Conservation (phyloP, 805 yeast genomes). For the Candida wancherniae region DNA sequence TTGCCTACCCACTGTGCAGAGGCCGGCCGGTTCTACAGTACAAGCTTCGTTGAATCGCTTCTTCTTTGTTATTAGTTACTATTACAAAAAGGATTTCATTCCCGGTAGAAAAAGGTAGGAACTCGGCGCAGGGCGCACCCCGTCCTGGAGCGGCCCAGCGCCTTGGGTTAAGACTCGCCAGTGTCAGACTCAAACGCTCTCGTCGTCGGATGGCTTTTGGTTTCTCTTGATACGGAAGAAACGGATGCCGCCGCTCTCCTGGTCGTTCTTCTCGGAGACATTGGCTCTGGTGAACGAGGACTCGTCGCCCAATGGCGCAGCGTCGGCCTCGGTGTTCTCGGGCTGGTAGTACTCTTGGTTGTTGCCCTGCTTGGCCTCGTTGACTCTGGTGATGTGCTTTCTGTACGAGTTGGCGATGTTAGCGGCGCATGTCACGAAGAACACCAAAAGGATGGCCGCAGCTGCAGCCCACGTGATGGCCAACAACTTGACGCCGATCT, state of each 20-base stretch:
- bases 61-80: no score
- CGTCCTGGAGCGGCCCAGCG: no score
- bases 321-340: conserved; percentile 16
- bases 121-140: no score
- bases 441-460: conserved; percentile 46
- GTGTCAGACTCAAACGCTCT: conserved; percentile 30
- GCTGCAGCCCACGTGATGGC: conserved; percentile 73
- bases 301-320: conserved; percentile 31
- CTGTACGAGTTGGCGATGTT: conserved; percentile 46
- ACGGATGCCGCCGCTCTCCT: conserved; percentile 55
- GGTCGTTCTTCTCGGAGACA: conserved; percentile 35
- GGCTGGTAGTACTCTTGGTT: conserved; percentile 18
- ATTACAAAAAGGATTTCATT: no score
- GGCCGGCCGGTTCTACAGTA: no score
- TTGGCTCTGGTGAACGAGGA: conserved; percentile 41
- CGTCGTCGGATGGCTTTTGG: conserved; percentile 40
- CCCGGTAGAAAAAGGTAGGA: no score
- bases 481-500: conserved; percentile 52
- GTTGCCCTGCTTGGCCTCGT: conserved; percentile 18
- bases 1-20: no score
- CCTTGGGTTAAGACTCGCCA: no score
- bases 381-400: conserved; percentile 42
- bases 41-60: no score
- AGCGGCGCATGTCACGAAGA: conserved; percentile 50
- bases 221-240: conserved; percentile 69